Percentiles rank a stretch among this genome's conserved stretches.
Conservation (phyloP, 345 rosid genomes). For the Eucalyptus curtisii region DNA sequence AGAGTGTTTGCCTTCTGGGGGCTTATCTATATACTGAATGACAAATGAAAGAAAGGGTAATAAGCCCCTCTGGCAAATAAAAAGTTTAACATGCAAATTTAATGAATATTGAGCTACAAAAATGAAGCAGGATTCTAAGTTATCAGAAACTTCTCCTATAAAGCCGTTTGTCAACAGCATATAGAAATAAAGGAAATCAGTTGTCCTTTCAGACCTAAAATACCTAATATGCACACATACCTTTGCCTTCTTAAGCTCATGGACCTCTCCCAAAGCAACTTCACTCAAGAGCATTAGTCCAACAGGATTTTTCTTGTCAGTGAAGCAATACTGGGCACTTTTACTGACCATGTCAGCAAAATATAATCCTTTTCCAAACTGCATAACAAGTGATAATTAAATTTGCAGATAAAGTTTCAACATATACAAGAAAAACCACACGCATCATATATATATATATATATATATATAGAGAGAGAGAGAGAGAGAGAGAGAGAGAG, state of each 20-base stretch:
- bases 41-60: background rate
- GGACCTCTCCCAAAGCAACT: constrained; percentile 78
- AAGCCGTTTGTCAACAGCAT: background rate
- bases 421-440: background rate
- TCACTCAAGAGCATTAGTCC: constrained; percentile 92
- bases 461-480: background rate
- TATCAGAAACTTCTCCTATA: background rate
- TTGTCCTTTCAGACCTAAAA: background rate
- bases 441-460: background rate
- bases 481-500: background rate
- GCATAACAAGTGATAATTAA: constrained; percentile 1
- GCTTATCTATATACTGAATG: constrained; percentile 69
- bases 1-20: constrained; percentile 84
- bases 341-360: constrained; percentile 98
- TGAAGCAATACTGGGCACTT: constrained; percentile 95
- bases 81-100: background rate
- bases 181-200: background rate
- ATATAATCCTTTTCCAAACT: constrained; percentile 97
- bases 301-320: constrained; percentile 67
- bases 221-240: constrained; percentile 23
- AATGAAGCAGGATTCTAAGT: background rate
- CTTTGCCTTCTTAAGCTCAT: constrained; percentile 70
- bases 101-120: background rate
- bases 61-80: background rate
- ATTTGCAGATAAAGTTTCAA: background rate